phyloP scores from a whole-genome alignment of 768 basidiomycete genomes.

The Russula foetens region DNA sequence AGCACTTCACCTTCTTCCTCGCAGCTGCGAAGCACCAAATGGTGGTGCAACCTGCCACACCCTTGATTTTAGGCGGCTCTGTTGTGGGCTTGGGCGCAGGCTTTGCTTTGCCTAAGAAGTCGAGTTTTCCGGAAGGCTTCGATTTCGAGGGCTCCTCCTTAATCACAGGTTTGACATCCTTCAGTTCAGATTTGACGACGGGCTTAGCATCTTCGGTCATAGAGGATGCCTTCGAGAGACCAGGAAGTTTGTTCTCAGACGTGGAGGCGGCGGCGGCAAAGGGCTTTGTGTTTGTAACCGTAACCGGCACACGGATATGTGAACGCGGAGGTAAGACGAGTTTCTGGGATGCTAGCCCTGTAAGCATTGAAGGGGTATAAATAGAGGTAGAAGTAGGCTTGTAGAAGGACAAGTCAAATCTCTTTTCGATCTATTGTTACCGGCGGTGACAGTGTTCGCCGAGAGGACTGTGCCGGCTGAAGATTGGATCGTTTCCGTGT shows the following conservation, averaged over 20 bases:
- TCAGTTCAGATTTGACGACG: constrained; percentile 23
- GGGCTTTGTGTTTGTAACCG: neutral
- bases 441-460: no score
- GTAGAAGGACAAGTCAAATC: no score
- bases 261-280: constrained; percentile 5
- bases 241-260: constrained; percentile 14
- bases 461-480: neutral
- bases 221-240: constrained; percentile 12
- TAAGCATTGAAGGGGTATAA: no score
- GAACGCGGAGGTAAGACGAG: no score
- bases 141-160: constrained; percentile 26
- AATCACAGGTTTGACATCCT: constrained; percentile 23
- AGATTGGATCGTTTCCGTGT: neutral
- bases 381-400: no score
- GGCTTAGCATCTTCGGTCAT: constrained; percentile 10
- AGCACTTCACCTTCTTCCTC: no score
- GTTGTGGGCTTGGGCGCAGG: constrained; percentile 9
- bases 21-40: no score
- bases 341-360: no score
- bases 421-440: no score
- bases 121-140: constrained; percentile 42
- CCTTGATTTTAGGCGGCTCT: constrained; percentile 13
- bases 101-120: constrained; percentile 31
- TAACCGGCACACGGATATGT: no score
- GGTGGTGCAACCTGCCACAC: no score